These are phyloP conservation scores for Malus fusca DNA, from an alignment of 306 rosid species.

Conservation along the genomic window DNA sequence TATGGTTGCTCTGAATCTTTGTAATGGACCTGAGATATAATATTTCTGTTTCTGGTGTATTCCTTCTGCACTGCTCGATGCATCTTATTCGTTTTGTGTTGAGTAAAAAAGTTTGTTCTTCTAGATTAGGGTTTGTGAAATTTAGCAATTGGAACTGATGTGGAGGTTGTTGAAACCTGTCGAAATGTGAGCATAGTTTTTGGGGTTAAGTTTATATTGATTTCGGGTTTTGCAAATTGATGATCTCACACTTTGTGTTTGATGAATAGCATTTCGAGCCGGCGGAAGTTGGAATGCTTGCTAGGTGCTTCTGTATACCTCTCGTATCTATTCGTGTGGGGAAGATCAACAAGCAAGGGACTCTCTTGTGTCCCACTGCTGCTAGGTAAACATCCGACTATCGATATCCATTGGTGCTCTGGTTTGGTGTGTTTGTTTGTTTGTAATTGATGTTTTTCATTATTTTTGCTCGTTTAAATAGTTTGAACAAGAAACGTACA, in stretches of 20 bases:
- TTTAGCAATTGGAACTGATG: too few species aligned
- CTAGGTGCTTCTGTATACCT: constrained; percentile 95
- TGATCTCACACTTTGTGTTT: not conserved
- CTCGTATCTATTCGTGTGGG: constrained; percentile 93
- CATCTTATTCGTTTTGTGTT: too few species aligned
- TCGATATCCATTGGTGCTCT: not conserved
- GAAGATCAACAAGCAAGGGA: constrained; percentile 63
- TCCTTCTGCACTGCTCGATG: too few species aligned
- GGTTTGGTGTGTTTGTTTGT: constrained; percentile 1
- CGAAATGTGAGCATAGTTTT: not conserved
- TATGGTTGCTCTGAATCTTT: too few species aligned
- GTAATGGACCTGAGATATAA: too few species aligned
- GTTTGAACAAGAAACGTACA: not conserved
- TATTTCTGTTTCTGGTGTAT: too few species aligned
- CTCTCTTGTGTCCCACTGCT: constrained; percentile 55
- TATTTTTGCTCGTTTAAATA: not conserved
- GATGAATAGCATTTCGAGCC: constrained; percentile 84
- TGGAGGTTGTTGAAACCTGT: not conserved
- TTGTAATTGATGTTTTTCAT: not conserved
- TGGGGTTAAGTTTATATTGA: not conserved
- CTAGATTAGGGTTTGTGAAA: too few species aligned
- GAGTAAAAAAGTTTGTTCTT: too few species aligned
- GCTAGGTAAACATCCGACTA: constrained; percentile 43
- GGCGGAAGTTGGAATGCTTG: constrained; percentile 79
- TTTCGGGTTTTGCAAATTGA: not conserved